phyloP scores from a whole-genome alignment of 2,329 filamentous ascomycete genomes.

The Botrytis byssoidea region DNA sequence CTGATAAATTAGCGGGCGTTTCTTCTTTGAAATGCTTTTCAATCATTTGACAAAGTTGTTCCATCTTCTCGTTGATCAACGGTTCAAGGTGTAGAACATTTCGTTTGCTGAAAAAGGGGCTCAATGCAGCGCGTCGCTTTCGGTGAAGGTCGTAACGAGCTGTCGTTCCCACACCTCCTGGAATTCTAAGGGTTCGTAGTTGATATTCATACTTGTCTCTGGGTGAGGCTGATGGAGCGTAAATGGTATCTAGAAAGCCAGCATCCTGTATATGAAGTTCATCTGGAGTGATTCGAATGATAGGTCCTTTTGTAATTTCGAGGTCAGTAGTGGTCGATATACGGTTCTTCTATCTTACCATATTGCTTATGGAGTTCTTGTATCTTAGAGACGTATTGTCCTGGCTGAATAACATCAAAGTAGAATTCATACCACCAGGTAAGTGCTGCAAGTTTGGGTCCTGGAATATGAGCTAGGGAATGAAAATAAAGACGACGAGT shows the following conservation, averaged over 20 bases:
- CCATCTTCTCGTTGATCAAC: neutral
- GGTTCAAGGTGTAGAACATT: neutral
- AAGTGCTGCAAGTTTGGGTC: conserved; percentile 29
- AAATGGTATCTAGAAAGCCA: neutral
- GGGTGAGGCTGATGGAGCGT: neutral
- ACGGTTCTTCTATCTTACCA: conserved; percentile 14
- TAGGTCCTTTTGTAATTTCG: neutral
- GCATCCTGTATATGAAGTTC: neutral
- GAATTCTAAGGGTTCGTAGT: neutral
- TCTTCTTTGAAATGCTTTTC: neutral
- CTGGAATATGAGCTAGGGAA: conserved; percentile 24
- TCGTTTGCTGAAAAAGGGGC: neutral
- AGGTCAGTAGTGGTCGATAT: neutral
- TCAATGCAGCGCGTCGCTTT: neutral
- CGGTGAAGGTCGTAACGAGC: neutral
- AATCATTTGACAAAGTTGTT: neutral
- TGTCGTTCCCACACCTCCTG: neutral
- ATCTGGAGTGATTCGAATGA: neutral
- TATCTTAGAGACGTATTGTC: conserved; percentile 24
- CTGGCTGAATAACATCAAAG: conserved; percentile 22
- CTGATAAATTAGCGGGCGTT: neutral
- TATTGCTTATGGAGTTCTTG: conserved; percentile 28
- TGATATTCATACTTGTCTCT: neutral
- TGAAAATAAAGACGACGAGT: neutral
- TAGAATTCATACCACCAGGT: conserved; percentile 31